Base-by-base conservation (phyloP, 2,329 filamentous ascomycete genomes). In the Exserohilum rostratum region DNA sequence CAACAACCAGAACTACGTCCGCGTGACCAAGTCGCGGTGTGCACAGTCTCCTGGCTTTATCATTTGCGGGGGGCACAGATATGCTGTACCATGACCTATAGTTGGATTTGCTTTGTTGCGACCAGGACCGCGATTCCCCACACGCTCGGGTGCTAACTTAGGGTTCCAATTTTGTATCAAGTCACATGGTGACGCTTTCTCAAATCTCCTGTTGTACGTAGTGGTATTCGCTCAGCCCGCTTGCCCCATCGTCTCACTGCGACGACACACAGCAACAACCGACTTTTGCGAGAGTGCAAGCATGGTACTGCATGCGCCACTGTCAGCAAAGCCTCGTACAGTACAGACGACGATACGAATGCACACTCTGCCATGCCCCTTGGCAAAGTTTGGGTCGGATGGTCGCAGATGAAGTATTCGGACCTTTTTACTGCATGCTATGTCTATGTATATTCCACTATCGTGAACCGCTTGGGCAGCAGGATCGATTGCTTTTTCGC, bases 121-220 rank as follows among this genome's bases (percentile, higher is more conserved):
- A 60, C 50, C 60, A 52, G 45, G 20, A 44, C 50, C 22, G 44
- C 15, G 12, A 38, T 37, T 20, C 40, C 20, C 50, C 63, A 58
- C 62, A 50, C 46, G 50, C 44, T 33, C 42, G 12, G 12, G n/a
- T 31, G 18, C 30, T 31, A 44, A 20, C 42, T 22, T 56, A 55
- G 38, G 57, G 65, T 67, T 65, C 64, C 61, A 58, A 59, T 45
- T 61, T 42, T 47, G 35, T n/a, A 12, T 31, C 30, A 27, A 6
- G 12, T 31, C 29, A 44, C 30, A 44, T 44, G 27, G 27, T 27
- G 27, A 31, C 35, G 33, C 42, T 22, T 46, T 38, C 25, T 27
- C n/a, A n/a, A 39, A 30, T 47, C 5, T 12, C 9, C 30, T 44
- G 11, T 27, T 30, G 6, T 44, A n/a, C n/a, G n/a, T n/a, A n/a